Evolutionary conservation across 331 rosid species (phyloP).

Genomic region (Rosa hybrid): DNA sequence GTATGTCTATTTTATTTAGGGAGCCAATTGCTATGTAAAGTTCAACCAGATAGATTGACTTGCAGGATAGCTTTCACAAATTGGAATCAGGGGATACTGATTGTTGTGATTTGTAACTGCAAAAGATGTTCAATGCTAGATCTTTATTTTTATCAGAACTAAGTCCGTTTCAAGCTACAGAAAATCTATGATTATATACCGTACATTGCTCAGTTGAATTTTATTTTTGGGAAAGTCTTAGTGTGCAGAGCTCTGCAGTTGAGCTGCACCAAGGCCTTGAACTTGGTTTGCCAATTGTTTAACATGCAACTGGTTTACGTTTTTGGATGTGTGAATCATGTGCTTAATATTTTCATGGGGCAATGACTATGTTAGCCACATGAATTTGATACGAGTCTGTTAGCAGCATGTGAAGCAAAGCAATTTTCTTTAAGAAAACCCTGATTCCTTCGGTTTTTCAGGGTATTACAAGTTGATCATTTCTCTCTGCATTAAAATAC

Average conservation of each 20-base stretch:
- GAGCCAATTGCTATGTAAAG: background rate
- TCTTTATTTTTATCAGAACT: background rate
- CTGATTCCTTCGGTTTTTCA: background rate
- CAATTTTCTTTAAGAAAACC: background rate
- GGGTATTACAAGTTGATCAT: constrained; percentile 8
- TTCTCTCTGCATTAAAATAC: background rate
- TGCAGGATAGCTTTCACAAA: background rate
- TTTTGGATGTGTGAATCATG: background rate
- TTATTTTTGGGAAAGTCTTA: background rate
- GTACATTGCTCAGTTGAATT: background rate
- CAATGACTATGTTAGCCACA: background rate
- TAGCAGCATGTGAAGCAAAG: background rate
- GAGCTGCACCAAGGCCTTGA: background rate
- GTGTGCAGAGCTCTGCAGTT: background rate
- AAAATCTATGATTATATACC: background rate
- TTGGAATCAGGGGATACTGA: background rate
- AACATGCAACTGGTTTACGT: background rate
- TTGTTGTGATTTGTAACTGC: constrained; percentile 5
- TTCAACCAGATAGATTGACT: background rate
- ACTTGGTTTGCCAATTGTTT: background rate
- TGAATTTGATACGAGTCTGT: background rate
- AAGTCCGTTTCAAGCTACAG: background rate
- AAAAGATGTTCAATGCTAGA: background rate
- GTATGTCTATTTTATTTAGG: constrained; percentile 15
- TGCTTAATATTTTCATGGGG: background rate